A percentile compares a stretch with the other conserved stretches of the same genome.
phyloP scores from a whole-genome alignment of 1,284 basidiomycete species.

The Heterobasidion occidentale region DNA sequence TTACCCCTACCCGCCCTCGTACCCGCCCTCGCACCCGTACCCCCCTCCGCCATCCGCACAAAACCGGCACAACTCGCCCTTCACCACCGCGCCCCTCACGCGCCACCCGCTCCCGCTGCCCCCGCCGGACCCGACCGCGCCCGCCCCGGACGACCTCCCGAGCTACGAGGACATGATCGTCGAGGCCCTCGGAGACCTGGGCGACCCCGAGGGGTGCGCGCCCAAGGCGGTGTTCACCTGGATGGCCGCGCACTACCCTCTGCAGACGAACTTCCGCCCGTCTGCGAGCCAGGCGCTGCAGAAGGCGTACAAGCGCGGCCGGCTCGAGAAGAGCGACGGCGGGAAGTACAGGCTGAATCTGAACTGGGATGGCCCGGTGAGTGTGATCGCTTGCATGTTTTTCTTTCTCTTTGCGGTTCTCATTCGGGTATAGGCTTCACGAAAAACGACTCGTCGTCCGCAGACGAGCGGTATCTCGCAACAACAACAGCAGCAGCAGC shows the following conservation, averaged over 20 bases:
- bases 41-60: constrained; percentile 33
- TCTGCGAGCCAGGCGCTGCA: constrained; percentile 79
- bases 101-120: constrained; percentile 18
- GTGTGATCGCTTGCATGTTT: constrained; percentile 17
- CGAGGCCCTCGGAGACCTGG: constrained; percentile 57
- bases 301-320: constrained; percentile 71
- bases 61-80: constrained; percentile 18
- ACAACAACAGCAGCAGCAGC: constrained; percentile 15
- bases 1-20: constrained; percentile 6
- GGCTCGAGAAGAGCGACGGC: constrained; percentile 60
- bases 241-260: constrained; percentile 73
- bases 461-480: constrained; percentile 40
- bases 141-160: constrained; percentile 55
- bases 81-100: neutral
- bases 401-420: neutral
- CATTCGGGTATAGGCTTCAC: constrained; percentile 39
- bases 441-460: constrained; percentile 59
- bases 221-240: constrained; percentile 75
- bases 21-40: constrained; percentile 20
- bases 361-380: constrained; percentile 67
- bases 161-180: constrained; percentile 86
- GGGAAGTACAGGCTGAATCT: constrained; percentile 69
- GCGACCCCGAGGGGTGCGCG: constrained; percentile 61
- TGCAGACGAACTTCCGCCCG: constrained; percentile 78
- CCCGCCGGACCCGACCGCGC: constrained; percentile 19